A percentile compares a stretch with the other conserved stretches of the same genome.
Conservation (phyloP, 2,329 filamentous ascomycete species). For the Epichloe hybrida region DNA sequence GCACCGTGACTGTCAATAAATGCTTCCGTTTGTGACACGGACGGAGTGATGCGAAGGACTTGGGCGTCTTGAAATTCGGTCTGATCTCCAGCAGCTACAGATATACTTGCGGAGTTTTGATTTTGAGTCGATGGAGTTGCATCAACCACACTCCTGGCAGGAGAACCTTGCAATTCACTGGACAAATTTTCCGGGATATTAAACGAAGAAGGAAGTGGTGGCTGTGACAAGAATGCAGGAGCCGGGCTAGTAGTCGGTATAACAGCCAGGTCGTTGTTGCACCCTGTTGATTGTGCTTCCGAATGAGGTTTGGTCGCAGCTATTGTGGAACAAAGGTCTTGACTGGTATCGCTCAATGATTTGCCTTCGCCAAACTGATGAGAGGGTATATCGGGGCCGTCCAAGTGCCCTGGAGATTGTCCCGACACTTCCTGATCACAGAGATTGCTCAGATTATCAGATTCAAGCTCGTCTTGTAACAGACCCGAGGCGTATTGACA, state of each 20-base stretch:
- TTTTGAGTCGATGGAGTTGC: constrained; percentile 2
- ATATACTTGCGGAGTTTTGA: background rate
- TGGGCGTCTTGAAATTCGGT: constrained; percentile 17
- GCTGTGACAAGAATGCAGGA: constrained; percentile 9
- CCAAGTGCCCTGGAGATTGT: background rate
- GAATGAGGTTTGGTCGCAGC: background rate
- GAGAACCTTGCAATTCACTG: background rate
- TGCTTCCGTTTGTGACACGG: constrained; percentile 7
- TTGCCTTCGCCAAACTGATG: constrained; percentile 12
- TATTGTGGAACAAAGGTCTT: background rate
- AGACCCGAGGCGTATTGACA: background rate
- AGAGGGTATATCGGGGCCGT: constrained; percentile 10
- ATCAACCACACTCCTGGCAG: background rate
- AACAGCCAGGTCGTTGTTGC: background rate
- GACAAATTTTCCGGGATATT: constrained; percentile 3
- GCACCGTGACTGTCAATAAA: constrained; percentile 8
- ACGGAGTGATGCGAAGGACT: constrained; percentile 7
- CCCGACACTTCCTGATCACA: background rate
- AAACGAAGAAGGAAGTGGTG: background rate
- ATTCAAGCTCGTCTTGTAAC: background rate
- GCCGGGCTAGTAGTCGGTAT: constrained; percentile 1
- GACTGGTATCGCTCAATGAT: background rate
- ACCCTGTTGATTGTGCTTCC: background rate
- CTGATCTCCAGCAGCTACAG: background rate
- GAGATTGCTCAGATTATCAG: background rate